Evolutionary conservation across 805 yeast genomes (phyloP), one percentile per base, ranked within the genome.

Genomic region (Jamesozyma gamospora): DNA sequence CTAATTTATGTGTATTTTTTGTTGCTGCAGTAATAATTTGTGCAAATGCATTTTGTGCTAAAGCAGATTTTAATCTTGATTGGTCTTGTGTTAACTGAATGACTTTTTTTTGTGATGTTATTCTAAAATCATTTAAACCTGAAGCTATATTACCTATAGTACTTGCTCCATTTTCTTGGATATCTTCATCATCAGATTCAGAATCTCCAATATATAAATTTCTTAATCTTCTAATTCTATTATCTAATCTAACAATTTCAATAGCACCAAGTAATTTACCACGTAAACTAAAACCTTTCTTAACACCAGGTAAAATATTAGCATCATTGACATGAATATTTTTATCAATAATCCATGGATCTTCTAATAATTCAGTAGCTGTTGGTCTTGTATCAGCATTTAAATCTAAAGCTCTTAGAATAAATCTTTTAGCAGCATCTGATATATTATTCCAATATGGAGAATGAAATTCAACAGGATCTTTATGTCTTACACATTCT

Each of bases 381-480:
- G 90, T 77, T 3, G 86, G 81, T 50, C 96, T 70, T 37, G 71
- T 64, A 2, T 63, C 65, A 5, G 88, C 88, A 51, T 83, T 73
- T 31, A 76, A 70, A 42, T 77, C 79, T 38, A 90, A 67, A 40
- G 87, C 79, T 51, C 73, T 69, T 42, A 77, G 64, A 40, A 90
- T 84, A 50, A 90, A 86, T 28, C 75, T 66, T 48, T 85, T 79
- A 6, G 97, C 97, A 35, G 79, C 87, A 33, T 70, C 70, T 12
- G 92, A 79, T 16, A 92, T 80, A 41, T 75, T 72, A 42, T 70
- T 70, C 97, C 97, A 92, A 66, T 87, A 86, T 45, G 78, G 82
- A 24, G 76, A 75, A 57, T 87, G 95, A 67, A 90, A 90, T 4
- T 77, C 71, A n/a, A 90, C 87, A 5, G 85, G 84, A 39, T 71